phyloP scores from a whole-genome alignment of 108 stramenopile species.

The Stephanodiscus minutulus region DNA sequence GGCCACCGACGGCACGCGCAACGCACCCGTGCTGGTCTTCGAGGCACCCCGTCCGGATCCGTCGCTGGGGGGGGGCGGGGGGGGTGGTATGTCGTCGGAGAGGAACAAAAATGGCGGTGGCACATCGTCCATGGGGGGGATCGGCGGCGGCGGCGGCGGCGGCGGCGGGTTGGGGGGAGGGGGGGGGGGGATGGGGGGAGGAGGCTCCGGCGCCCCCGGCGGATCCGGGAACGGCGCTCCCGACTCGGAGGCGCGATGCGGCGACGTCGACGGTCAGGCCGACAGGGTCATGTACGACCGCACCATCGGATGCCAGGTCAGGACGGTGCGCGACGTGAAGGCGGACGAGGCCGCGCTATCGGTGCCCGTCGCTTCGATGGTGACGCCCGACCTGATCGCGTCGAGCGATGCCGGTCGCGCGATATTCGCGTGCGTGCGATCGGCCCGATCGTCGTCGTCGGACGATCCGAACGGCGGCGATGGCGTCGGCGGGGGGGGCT shows the following conservation, averaged over 20 bases:
- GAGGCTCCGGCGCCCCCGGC: conserved; percentile 5
- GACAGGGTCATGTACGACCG: conserved; percentile 83
- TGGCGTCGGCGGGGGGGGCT: conserved; percentile 1
- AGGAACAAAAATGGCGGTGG: neutral
- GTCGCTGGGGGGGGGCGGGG: neutral
- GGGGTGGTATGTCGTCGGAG: neutral
- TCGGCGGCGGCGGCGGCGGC: neutral
- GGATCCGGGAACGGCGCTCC: too few species aligned
- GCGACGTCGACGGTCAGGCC: conserved; percentile 63
- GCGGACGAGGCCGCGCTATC: conserved; percentile 78
- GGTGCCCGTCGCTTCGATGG: conserved; percentile 71
- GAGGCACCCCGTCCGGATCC: conserved; percentile 20
- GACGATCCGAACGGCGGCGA: neutral
- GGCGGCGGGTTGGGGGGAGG: conserved; percentile 8
- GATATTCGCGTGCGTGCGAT: conserved; percentile 72
- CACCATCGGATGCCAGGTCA: conserved; percentile 85
- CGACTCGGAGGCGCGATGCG: conserved; percentile 54
- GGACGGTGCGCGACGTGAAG: conserved; percentile 73
- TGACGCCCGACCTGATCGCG: conserved; percentile 84
- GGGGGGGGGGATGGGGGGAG: conserved; percentile 5
- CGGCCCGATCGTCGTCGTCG: neutral
- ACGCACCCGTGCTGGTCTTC: conserved; percentile 78
- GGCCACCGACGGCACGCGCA: conserved; percentile 87
- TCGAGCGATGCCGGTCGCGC: conserved; percentile 85
- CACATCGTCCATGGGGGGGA: neutral